phyloP scores from a whole-genome alignment of 192 early-diverging fungal species.

The Paraglomus brasilianum region DNA sequence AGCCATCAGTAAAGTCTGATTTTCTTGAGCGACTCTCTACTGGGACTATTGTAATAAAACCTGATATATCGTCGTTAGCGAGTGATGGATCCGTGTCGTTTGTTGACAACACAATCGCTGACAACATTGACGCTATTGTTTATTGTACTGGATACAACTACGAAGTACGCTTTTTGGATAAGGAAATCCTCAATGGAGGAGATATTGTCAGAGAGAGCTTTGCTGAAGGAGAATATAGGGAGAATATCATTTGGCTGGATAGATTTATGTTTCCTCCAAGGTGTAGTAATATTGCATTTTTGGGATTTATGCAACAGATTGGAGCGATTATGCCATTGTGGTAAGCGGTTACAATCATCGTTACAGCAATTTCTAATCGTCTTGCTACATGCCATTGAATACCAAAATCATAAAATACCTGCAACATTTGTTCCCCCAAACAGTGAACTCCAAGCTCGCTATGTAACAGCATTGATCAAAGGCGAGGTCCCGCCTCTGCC shows the following conservation, averaged over 20 bases:
- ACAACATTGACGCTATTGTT: conserved; percentile 55
- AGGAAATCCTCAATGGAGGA: conserved; percentile 41
- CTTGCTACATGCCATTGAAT: no score
- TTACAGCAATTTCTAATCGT: no score
- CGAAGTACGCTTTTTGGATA: conserved; percentile 50
- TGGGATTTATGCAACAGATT: conserved; percentile 52
- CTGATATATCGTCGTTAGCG: conserved; percentile 46
- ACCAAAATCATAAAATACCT: no score
- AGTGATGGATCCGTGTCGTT: conserved; percentile 48
- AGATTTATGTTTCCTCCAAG: conserved; percentile 54
- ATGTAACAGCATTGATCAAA: conserved; percentile 44
- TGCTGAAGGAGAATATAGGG: conserved; percentile 37
- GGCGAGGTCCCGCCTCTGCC: conserved; percentile 44
- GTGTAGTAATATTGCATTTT: conserved; percentile 56
- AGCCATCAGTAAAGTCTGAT: conserved; percentile 50
- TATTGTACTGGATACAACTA: conserved; percentile 65
- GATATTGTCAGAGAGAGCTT: conserved; percentile 31
- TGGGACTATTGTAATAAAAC: conserved; percentile 49
- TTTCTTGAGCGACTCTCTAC: conserved; percentile 50
- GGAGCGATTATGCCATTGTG: conserved; percentile 56
- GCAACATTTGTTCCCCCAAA: no score
- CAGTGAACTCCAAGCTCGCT: conserved; percentile 56
- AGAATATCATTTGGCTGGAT: conserved; percentile 54
- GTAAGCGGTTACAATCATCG: no score
- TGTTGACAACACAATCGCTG: conserved; percentile 51